Evolutionary conservation across 169 alveolate species (phyloP).

Genomic region (Cryptosporidium ubiquitum): DNA sequence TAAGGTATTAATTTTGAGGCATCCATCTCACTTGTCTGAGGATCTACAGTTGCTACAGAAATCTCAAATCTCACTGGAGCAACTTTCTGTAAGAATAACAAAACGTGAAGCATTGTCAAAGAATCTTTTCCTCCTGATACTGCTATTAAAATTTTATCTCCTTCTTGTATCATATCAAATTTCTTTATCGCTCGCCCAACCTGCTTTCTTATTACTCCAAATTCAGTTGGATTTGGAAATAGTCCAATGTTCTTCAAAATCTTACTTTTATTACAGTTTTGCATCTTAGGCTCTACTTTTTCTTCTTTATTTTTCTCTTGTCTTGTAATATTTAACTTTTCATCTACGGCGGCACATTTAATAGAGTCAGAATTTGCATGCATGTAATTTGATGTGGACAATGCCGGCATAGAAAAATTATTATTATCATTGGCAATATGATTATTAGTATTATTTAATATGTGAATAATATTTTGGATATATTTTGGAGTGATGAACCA

Average conservation of each 20-base stretch:
- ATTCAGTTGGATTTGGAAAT: constrained; percentile 36
- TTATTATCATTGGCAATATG: constrained; percentile 4
- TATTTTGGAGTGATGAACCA: constrained; percentile 67
- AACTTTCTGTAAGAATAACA: constrained; percentile 81
- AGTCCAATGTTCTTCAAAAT: background rate
- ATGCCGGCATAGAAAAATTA: background rate
- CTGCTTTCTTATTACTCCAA: constrained; percentile 78
- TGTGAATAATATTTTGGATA: constrained; percentile 1
- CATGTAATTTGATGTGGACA: background rate
- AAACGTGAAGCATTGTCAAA: constrained; percentile 88
- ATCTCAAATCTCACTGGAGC: constrained; percentile 87
- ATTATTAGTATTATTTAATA: background rate
- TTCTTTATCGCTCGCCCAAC: constrained; percentile 89
- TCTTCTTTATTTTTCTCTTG: background rate
- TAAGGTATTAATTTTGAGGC: constrained; percentile 88
- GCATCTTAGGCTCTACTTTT: background rate
- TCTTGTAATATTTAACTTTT: background rate
- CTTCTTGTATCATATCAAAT: constrained; percentile 91
- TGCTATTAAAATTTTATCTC: constrained; percentile 92
- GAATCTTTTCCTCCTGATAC: constrained; percentile 95
- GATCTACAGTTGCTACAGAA: constrained; percentile 94
- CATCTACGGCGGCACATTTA: background rate
- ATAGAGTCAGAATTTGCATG: background rate
- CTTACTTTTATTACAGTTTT: background rate
- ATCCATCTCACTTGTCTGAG: constrained; percentile 90